Evolutionary conservation across 768 basidiomycete species (phyloP), one percentile per base, ranked within the genome.

Genomic region (Lactarius akahatsu): DNA sequence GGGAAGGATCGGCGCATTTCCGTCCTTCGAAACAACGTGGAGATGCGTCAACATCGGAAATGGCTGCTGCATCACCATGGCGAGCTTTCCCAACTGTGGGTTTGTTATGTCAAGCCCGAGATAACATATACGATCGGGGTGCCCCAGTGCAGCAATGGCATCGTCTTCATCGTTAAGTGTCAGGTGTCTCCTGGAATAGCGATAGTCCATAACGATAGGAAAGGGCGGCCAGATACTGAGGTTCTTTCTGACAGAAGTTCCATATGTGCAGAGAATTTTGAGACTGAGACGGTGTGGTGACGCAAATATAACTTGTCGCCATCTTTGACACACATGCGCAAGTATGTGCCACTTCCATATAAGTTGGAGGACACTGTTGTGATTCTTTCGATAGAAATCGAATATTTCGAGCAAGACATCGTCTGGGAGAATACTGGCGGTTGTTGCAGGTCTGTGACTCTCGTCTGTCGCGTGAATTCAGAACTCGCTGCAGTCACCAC

Each of bases 271-370:
- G 4, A 11, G 20, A 23, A 47, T n/a, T 11, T 23, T 9, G 45
- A 47, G 45, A 47, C n/a, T n/a, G 45, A 47, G 45, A 23, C n/a
- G 45, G n/a, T 23, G 45, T 47, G 45, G 45, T 47, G 45, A 47
- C 20, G 9, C 20, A 47, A 47, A 47, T 47, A 23, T 10, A 10
- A 47, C n/a, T 23, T 47, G 45, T 47, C 45, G 45, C 45, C 45
- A 47, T 23, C 45, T 47, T 23, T 23, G 45, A 5, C 45, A 47
- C 1, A 47, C 45, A 4, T 23, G 45, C n/a, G 11, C 45, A n/a
- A 11, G n/a, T 11, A 47, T 4, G 45, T 47, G 45, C 45, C 45
- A 47, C 13, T 34, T 10, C 34, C 34, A 34, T 34, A 34, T 10
- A 34, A 34, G 34, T 34, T 34, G 34, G 10, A 34, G 9, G 34